Conservation (phyloP, 2,329 filamentous ascomycete species). For the Alternaria dauci region DNA sequence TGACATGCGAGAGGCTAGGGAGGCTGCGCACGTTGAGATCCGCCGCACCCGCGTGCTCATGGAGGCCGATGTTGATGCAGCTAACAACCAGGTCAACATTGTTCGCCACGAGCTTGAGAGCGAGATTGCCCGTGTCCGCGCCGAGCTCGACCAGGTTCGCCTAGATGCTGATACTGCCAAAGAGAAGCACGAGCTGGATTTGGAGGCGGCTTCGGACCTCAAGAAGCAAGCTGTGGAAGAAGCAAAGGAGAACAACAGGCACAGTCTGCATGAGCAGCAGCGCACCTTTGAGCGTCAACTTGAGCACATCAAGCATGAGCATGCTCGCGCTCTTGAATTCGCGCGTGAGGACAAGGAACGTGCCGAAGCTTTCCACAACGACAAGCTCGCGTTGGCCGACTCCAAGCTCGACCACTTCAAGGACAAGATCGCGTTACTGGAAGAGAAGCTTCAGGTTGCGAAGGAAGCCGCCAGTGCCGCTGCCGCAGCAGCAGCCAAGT, state of each 20-base stretch:
- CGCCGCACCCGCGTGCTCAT: slow-evolving; percentile 80
- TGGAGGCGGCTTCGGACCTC: slow-evolving; percentile 79
- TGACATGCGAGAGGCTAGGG: slow-evolving; percentile 84
- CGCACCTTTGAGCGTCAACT: slow-evolving; percentile 49
- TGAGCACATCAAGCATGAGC: slow-evolving; percentile 63
- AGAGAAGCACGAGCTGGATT: slow-evolving; percentile 81
- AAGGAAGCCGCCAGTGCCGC: slow-evolving; percentile 87
- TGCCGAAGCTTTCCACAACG: slow-evolving; percentile 78
- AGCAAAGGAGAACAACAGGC: slow-evolving; percentile 61
- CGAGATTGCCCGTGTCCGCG: slow-evolving; percentile 74
- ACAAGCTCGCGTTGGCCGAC: slow-evolving; percentile 81
- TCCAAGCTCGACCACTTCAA: slow-evolving; percentile 86
- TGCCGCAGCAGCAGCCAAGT: slow-evolving; percentile 69
- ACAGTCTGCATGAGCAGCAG: slow-evolving; percentile 63
- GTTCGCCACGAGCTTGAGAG: slow-evolving; percentile 83
- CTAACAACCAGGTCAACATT: slow-evolving; percentile 85
- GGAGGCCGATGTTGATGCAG: slow-evolving; percentile 81
- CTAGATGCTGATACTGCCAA: slow-evolving; percentile 83
- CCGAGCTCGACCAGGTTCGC: slow-evolving; percentile 78
- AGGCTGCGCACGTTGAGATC: slow-evolving; percentile 80
- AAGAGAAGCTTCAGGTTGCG: slow-evolving; percentile 90
- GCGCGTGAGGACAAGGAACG: slow-evolving; percentile 82
- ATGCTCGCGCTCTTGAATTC: slow-evolving; percentile 71
- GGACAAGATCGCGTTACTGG: slow-evolving; percentile 82
- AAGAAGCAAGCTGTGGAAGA: slow-evolving; percentile 68